Evolutionary conservation across 805 yeast genomes (phyloP).

Genomic region (Candida nanaspora): DNA sequence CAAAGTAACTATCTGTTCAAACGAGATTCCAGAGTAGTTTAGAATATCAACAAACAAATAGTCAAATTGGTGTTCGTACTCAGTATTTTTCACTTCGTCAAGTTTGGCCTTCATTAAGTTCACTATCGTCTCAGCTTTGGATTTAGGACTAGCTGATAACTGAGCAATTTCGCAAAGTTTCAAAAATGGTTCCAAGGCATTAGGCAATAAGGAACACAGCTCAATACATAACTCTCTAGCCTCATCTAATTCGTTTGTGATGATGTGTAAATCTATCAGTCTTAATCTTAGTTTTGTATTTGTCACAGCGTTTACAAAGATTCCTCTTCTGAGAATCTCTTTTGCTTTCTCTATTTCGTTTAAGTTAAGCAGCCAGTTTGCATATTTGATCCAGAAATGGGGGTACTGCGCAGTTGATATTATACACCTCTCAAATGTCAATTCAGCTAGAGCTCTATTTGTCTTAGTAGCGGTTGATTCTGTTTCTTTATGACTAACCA

Average conservation of each 20-base stretch:
- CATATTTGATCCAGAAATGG: slow-evolving; percentile 42
- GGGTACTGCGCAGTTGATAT: slow-evolving; percentile 38
- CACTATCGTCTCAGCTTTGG: slow-evolving; percentile 18
- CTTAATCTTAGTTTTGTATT: slow-evolving; percentile 29
- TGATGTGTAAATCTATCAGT: slow-evolving; percentile 36
- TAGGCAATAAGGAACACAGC: slow-evolving; percentile 19
- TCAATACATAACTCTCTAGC: slow-evolving; percentile 31
- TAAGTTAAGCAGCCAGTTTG: slow-evolving; percentile 31
- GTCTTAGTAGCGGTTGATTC: slow-evolving; percentile 13
- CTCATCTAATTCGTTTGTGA: slow-evolving; percentile 25
- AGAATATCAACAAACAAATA: slow-evolving; percentile 29
- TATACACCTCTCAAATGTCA: slow-evolving; percentile 42
- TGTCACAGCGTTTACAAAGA: slow-evolving; percentile 18
- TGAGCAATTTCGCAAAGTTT: slow-evolving; percentile 38
- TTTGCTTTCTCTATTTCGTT: slow-evolving; percentile 30
- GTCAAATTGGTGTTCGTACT: slow-evolving; percentile 25
- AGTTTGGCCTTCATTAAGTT: slow-evolving; percentile 22
- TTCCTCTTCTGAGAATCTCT: slow-evolving; percentile 30
- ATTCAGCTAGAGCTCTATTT: slow-evolving; percentile 19
- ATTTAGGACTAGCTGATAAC: slow-evolving; percentile 14
- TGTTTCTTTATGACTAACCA: slow-evolving; percentile 11
- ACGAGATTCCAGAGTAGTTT: slow-evolving; percentile 15
- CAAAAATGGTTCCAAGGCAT: slow-evolving; percentile 30
- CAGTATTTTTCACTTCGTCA: slow-evolving; percentile 14
- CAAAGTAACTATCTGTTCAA: slow-evolving; percentile 15